phyloP scores from a whole-genome alignment of 2,329 filamentous ascomycete genomes.

The Periconia digitata region DNA sequence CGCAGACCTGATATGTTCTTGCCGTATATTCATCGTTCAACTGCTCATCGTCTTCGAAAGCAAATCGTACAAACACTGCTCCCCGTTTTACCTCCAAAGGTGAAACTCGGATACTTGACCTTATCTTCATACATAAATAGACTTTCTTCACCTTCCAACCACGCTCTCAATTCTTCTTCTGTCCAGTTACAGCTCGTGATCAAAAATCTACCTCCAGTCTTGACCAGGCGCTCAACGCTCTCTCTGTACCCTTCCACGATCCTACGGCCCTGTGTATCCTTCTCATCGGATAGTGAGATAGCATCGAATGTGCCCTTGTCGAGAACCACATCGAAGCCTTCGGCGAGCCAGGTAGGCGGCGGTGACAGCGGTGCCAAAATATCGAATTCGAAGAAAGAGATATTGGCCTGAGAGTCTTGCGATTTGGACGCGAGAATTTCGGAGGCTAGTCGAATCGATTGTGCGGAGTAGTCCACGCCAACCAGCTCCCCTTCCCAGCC shows the following conservation, averaged over 20 bases:
- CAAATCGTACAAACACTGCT: slow-evolving; percentile 87
- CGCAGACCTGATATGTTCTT: too few relatives aligned
- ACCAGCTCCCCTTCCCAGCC: slow-evolving; percentile 72
- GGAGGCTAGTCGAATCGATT: slow-evolving; percentile 73
- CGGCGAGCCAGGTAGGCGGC: slow-evolving; percentile 58
- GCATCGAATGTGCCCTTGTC: slow-evolving; percentile 99
- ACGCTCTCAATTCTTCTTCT: slow-evolving; percentile 76
- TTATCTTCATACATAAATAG: slow-evolving; percentile 64
- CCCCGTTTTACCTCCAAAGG: slow-evolving; percentile 84
- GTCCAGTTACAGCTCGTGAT: slow-evolving; percentile 99
- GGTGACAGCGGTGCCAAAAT: slow-evolving; percentile 46
- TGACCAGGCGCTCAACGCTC: slow-evolving; percentile 69
- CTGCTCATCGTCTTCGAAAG: slow-evolving; percentile 59
- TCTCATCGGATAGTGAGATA: slow-evolving; percentile 71
- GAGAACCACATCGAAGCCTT: slow-evolving; percentile 85
- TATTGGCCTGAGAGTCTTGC: slow-evolving; percentile 27
- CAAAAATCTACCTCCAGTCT: slow-evolving; percentile 70
- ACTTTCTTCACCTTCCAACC: slow-evolving; percentile 65
- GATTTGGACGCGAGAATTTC: slow-evolving; percentile 54
- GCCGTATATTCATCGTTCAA: neutral
- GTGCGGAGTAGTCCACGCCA: slow-evolving; percentile 83
- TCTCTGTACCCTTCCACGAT: slow-evolving; percentile 75
- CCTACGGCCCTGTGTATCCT: slow-evolving; percentile 55
- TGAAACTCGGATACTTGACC: slow-evolving; percentile 82
- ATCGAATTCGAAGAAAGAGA: slow-evolving; percentile 58